Conservation (phyloP, 148 eudicot species). For the Tetragonia tetragonoides region DNA sequence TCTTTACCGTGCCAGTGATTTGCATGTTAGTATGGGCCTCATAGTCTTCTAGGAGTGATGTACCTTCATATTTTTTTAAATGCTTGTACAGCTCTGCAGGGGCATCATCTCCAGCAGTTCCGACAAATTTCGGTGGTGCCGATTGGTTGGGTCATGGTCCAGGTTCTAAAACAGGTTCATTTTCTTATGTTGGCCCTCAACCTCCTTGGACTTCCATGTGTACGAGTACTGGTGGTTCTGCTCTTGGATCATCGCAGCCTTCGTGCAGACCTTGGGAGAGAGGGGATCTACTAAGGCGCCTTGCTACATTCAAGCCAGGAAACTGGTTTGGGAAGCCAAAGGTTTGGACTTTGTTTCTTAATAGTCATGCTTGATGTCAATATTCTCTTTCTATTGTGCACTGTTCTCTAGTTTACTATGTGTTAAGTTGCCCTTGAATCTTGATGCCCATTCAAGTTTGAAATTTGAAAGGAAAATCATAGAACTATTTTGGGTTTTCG, state of each 20-base stretch:
- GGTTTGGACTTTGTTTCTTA: constrained; percentile 41
- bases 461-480: neutral
- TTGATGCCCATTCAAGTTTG: neutral
- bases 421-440: neutral
- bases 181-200: constrained; percentile 62
- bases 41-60: neutral
- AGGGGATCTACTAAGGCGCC: constrained; percentile 91
- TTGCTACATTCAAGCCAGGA: constrained; percentile 85
- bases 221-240: constrained; percentile 83
- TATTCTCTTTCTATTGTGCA: neutral
- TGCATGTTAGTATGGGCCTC: neutral
- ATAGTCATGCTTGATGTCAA: neutral
- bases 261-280: constrained; percentile 99
- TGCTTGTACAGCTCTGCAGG: constrained; percentile 71
- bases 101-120: constrained; percentile 86
- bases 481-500: neutral
- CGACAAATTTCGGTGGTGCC: constrained; percentile 68
- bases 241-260: constrained; percentile 82
- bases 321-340: constrained; percentile 92
- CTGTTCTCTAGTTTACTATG: neutral
- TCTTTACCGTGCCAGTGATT: neutral
- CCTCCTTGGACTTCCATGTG: constrained; percentile 64
- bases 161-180: constrained; percentile 83
- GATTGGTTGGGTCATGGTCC: constrained; percentile 84
- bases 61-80: neutral